These are phyloP conservation scores for Thalassiosira sp. DNA, from an alignment of 352 stramenopile genomes.

Conservation along the genomic window DNA sequence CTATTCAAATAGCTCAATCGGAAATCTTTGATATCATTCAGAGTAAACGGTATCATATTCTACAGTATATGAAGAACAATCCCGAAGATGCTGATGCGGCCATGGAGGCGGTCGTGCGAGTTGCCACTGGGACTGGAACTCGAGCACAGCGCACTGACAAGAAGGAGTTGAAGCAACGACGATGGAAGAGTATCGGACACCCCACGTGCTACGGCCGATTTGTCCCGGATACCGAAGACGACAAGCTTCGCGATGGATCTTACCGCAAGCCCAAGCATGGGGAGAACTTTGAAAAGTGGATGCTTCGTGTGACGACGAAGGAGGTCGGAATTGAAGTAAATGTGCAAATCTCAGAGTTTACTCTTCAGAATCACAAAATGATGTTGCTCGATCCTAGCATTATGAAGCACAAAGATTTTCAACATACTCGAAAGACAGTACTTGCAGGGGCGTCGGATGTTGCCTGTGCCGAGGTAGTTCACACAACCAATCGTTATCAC, in stretches of 20 bases:
- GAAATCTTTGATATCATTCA: constrained; percentile 91
- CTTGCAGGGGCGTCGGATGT: constrained; percentile 80
- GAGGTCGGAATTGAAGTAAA: constrained; percentile 88
- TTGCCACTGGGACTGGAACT: constrained; percentile 87
- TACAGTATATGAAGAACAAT: constrained; percentile 86
- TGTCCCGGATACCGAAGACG: constrained; percentile 84
- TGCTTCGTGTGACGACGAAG: constrained; percentile 86
- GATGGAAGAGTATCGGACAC: constrained; percentile 84
- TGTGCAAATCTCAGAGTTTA: constrained; percentile 91
- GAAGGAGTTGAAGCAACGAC: constrained; percentile 78
- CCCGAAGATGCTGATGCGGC: constrained; percentile 81
- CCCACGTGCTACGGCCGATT: constrained; percentile 84
- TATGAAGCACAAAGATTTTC: constrained; percentile 87
- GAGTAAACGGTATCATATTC: constrained; percentile 84
- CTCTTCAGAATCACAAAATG: constrained; percentile 90
- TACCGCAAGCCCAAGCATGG: constrained; percentile 80
- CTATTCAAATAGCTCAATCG: constrained; percentile 87
- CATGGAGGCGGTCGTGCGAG: constrained; percentile 86
- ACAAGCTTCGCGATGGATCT: constrained; percentile 80
- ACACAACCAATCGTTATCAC: constrained; percentile 87
- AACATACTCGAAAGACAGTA: constrained; percentile 73
- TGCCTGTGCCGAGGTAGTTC: constrained; percentile 87
- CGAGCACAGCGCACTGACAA: constrained; percentile 55
- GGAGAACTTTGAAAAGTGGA: constrained; percentile 86
- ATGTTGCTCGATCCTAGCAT: constrained; percentile 86